These are phyloP conservation scores for Neurospora africana DNA, from an alignment of 495 filamentous ascomycete genomes.

Conservation along the genomic window DNA sequence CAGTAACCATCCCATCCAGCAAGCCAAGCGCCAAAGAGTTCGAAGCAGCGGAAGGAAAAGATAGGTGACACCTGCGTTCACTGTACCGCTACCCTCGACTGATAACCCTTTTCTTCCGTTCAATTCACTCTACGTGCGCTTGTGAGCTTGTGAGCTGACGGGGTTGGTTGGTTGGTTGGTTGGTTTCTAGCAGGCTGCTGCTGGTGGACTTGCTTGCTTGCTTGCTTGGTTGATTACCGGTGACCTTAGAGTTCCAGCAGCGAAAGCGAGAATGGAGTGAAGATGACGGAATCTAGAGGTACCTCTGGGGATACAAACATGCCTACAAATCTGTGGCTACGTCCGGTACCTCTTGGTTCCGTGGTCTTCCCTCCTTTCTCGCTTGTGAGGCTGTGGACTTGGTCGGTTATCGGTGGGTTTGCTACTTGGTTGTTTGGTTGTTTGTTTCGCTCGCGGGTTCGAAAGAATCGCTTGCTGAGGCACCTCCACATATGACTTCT, in stretches of 20 bases:
- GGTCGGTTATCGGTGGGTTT: neutral
- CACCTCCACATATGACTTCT: neutral
- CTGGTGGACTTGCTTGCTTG: no score
- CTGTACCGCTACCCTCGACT: neutral
- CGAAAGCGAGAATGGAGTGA: neutral
- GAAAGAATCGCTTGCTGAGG: neutral
- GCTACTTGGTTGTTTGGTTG: neutral
- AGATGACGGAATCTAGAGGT: neutral
- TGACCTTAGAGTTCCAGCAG: neutral
- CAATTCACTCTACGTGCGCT: neutral
- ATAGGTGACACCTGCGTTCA: neutral
- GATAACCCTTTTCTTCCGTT: neutral
- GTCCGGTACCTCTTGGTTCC: neutral
- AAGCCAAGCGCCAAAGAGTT: neutral
- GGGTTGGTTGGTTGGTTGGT: neutral
- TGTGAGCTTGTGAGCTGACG: neutral
- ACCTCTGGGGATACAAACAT: neutral
- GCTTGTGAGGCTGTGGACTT: neutral
- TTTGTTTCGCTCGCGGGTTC: neutral
- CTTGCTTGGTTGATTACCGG: neutral
- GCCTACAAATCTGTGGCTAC: no score
- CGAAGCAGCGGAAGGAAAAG: neutral
- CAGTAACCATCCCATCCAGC: neutral
- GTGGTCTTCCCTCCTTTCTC: neutral
- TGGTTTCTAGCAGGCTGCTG: no score